Base-by-base conservation (phyloP, 1,139 yeast species). In the Magnusiomyces sp. region DNA sequence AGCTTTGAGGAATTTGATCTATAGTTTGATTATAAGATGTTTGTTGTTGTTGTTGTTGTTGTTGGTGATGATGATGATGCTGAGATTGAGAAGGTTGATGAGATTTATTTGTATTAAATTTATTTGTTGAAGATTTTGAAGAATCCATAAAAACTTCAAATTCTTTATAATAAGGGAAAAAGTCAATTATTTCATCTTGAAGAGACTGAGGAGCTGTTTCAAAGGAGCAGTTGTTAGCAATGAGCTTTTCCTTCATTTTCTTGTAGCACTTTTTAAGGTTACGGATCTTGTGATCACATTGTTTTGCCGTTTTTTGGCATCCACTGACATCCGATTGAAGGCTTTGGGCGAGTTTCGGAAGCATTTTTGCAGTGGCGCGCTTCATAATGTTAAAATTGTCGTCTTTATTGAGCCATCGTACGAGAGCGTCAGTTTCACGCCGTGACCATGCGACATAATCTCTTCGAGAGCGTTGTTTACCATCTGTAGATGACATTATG, bases 401-500 rank as follows among this genome's bases (percentile, higher is more conserved):
- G 39, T 48, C 45, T 10, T 40, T 37, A 29, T 36, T 46, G 9
- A 50, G 49, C 53, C 53, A 50, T 9, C 46, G 47, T 6, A 50
- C 53, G 7, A 50, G 45, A 2, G 53, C 53, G 31, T 48, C 51
- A 11, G 53, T 50, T 31, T 50, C 53, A 10, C 53, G 45, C 23
- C 46, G 45, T 5, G 53, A 50, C 53, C 53, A 50, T 9, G 53
- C 51, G 2, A 50, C 53, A 27, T 50, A 50, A 40, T 50, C 53
- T 10, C 53, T 49, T 6, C 53, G 49, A 2, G 20, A n/a, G 27
- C 38, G 42, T 13, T 39, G 42, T 19, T 39, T 23, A 23, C 29
- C 29, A 23, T 23, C 29, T 23, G 29, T 23, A 5, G 29, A 23
- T 23, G 29, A 23, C 29, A 23, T 23, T 23, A 23, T 23, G 7